Evolutionary conservation across 2,329 filamentous ascomycete species (phyloP).

Genomic region (Aureobasidium sp.): DNA sequence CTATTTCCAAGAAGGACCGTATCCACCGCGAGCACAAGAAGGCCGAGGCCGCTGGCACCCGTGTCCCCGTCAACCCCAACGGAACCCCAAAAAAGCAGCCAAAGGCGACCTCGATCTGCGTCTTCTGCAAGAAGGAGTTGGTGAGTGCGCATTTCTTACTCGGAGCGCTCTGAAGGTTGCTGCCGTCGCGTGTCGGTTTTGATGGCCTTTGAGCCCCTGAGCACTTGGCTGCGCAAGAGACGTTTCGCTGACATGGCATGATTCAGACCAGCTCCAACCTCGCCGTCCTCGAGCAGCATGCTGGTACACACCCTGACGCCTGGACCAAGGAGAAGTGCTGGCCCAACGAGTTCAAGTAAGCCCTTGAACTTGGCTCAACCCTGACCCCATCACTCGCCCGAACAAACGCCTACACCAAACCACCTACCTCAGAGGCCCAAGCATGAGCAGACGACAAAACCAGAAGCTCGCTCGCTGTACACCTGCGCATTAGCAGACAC

Average conservation of each 20-base stretch:
- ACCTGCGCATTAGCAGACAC: neutral
- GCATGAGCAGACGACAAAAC: neutral
- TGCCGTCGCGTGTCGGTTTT: no score
- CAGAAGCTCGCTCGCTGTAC: neutral
- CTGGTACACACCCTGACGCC: constrained; percentile 41
- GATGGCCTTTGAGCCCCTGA: no score
- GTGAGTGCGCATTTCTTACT: neutral
- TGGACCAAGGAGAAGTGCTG: constrained; percentile 53
- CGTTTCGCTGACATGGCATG: neutral
- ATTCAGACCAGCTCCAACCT: constrained; percentile 40
- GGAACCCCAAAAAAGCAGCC: constrained; percentile 46
- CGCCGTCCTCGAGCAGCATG: constrained; percentile 45
- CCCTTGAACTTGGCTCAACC: neutral
- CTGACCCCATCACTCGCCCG: neutral
- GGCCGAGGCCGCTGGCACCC: constrained; percentile 46
- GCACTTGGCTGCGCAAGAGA: neutral
- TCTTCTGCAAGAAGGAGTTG: constrained; percentile 24
- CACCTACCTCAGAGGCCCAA: neutral
- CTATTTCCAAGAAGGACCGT: constrained; percentile 44
- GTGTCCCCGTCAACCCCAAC: constrained; percentile 45
- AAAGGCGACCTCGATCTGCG: constrained; percentile 41
- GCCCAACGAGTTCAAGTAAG: constrained; percentile 39
- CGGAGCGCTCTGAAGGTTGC: no score
- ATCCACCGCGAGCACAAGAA: constrained; percentile 48
- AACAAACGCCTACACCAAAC: neutral